These are phyloP conservation scores for Penicillium digitatum DNA, from an alignment of 2,329 filamentous ascomycete genomes.

Conservation along the genomic window DNA sequence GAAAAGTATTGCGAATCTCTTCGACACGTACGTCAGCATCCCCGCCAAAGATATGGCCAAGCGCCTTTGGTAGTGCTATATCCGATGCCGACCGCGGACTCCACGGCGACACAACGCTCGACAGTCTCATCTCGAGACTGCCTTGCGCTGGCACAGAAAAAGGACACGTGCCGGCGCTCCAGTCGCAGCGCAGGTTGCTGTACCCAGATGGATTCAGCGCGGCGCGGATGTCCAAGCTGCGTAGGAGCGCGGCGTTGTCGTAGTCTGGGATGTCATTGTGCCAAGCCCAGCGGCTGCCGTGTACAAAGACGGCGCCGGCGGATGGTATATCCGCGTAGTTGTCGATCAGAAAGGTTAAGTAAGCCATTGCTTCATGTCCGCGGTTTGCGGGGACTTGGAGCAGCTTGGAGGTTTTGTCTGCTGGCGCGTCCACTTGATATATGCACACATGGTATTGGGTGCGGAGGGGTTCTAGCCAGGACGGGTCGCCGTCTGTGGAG, in stretches of 20 bases:
- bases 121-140: conserved; percentile 40
- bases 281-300: conserved; percentile 45
- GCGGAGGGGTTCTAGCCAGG: conserved; percentile 42
- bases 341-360: conserved; percentile 48
- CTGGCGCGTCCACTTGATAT: conserved; percentile 41
- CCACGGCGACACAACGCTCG: conserved; percentile 42
- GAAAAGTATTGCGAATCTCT: neutral
- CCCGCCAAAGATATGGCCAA: conserved; percentile 36
- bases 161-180: conserved; percentile 45
- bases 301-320: conserved; percentile 43
- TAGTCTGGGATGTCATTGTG: conserved; percentile 46
- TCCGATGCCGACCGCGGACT: conserved; percentile 43
- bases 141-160: conserved; percentile 37
- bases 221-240: conserved; percentile 36
- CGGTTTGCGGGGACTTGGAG: conserved; percentile 47
- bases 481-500: conserved; percentile 39
- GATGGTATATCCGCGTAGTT: conserved; percentile 43
- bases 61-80: conserved; percentile 33
- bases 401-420: conserved; percentile 22
- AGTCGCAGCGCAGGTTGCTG: conserved; percentile 51
- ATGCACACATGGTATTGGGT: conserved; percentile 46
- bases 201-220: conserved; percentile 44
- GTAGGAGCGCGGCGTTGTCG: conserved; percentile 44
- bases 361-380: conserved; percentile 48
- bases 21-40: conserved; percentile 33